Evolutionary conservation across 352 stramenopile species (phyloP).

Genomic region (Phytophthora vignae): DNA sequence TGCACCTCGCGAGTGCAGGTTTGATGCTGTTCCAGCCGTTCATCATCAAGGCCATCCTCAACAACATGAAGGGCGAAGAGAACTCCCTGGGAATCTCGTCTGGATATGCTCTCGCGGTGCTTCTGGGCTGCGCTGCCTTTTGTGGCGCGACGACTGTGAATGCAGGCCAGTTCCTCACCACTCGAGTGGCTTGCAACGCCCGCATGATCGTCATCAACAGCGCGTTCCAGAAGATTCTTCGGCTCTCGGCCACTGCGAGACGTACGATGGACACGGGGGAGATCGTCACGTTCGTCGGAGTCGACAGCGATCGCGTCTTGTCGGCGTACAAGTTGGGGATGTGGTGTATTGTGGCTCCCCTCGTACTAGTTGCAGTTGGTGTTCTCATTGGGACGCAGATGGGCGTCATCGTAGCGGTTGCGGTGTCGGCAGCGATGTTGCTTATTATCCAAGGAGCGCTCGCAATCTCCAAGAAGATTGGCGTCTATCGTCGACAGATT

Average conservation of each 20-base stretch:
- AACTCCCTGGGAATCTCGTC: conserved; percentile 51
- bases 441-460: conserved; percentile 21
- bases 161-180: conserved; percentile 54
- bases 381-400: conserved; percentile 33
- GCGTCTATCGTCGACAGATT: conserved; percentile 22
- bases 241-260: conserved; percentile 49
- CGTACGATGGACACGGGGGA: conserved; percentile 56
- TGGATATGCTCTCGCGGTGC: conserved; percentile 49
- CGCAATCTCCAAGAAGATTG: conserved; percentile 15
- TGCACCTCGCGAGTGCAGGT: conserved; percentile 5
- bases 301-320: conserved; percentile 45
- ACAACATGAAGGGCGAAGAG: conserved; percentile 43
- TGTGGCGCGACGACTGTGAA: conserved; percentile 46
- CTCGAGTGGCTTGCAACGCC: conserved; percentile 50
- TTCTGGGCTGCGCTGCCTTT: conserved; percentile 37
- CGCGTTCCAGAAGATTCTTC: conserved; percentile 63
- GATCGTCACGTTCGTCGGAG: conserved; percentile 56
- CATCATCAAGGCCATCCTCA: conserved; percentile 63
- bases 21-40: conserved; percentile 39
- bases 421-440: background rate
- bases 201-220: conserved; percentile 62
- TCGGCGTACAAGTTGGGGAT: conserved; percentile 29
- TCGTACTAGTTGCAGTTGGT: background rate
- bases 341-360: background rate
- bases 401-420: background rate